Percentiles rank a stretch among this genome's conserved stretches.
These are phyloP conservation scores for Fusarium sp. DNA, from an alignment of 2,329 filamentous ascomycete genomes.

Conservation along the genomic window DNA sequence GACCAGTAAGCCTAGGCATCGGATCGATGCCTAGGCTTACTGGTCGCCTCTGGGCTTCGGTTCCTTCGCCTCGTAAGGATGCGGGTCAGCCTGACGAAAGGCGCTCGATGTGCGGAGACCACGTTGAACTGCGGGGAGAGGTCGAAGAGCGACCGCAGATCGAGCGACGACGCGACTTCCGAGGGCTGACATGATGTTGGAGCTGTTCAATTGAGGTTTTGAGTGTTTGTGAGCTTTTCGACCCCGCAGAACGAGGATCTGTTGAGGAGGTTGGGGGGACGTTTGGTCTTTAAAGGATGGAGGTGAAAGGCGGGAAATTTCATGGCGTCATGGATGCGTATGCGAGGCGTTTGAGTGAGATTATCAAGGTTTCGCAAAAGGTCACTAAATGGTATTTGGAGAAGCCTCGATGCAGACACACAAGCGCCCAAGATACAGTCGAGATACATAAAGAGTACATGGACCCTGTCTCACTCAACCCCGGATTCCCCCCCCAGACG, in stretches of 20 bases:
- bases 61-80: conserved; percentile 30
- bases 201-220: neutral
- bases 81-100: conserved; percentile 19
- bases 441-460: conserved; percentile 25
- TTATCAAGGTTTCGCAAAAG: neutral
- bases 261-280: conserved; percentile 15
- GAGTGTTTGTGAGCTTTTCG: neutral
- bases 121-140: conserved; percentile 31
- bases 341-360: neutral
- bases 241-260: conserved; percentile 16
- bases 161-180: conserved; percentile 20
- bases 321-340: conserved; percentile 34
- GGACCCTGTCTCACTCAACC: conserved; percentile 10
- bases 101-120: conserved; percentile 31
- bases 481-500: conserved; percentile 34
- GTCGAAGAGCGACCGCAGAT: conserved; percentile 18
- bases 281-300: conserved; percentile 18
- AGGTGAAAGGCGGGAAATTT: conserved; percentile 26
- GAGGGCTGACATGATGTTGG: conserved; percentile 20
- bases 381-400: conserved; percentile 31
- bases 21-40: neutral
- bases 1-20: too few relatives aligned
- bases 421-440: conserved; percentile 20
- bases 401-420: neutral
- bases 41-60: conserved; percentile 23